Evolutionary conservation across 139 green algal species (phyloP).

Genomic region (Dunaliella primolecta): DNA sequence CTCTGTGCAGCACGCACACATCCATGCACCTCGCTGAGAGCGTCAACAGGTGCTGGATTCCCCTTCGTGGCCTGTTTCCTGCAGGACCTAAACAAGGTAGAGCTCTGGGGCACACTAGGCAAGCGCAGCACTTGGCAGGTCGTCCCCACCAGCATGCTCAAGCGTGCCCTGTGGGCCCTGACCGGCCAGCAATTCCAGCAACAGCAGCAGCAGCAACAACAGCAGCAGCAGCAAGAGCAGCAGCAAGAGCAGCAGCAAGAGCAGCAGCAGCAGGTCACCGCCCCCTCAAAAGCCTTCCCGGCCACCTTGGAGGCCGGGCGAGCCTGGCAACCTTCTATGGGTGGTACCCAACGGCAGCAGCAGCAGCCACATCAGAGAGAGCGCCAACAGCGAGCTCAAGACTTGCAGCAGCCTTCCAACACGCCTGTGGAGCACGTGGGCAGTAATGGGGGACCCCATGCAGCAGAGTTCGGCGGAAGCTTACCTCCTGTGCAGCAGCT

Average conservation of each 20-base stretch:
- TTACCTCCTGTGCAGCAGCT: too few species aligned
- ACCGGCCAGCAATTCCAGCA: conserved; percentile 30
- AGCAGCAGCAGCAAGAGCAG: background rate
- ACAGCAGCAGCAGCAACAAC: conserved; percentile 11
- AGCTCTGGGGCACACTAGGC: conserved; percentile 67
- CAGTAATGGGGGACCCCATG: too few species aligned
- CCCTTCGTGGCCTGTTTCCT: too few species aligned
- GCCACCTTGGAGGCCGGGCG: background rate
- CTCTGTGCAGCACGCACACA: background rate
- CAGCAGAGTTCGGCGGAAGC: too few species aligned
- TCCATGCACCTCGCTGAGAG: background rate
- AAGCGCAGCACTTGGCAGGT: conserved; percentile 55
- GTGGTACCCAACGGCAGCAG: too few species aligned
- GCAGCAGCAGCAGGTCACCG: background rate
- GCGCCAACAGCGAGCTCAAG: too few species aligned
- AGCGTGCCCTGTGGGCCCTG: conserved; percentile 41
- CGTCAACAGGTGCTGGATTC: too few species aligned
- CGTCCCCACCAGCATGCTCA: conserved; percentile 44
- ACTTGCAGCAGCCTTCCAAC: too few species aligned
- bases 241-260: background rate
- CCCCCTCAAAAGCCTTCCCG: background rate
- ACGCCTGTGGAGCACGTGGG: too few species aligned
- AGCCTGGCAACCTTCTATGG: too few species aligned
- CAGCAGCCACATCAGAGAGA: too few species aligned
- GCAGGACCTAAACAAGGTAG: conserved; percentile 55